Conservation (phyloP, 106 monocot species). For the Posidonia australis region DNA sequence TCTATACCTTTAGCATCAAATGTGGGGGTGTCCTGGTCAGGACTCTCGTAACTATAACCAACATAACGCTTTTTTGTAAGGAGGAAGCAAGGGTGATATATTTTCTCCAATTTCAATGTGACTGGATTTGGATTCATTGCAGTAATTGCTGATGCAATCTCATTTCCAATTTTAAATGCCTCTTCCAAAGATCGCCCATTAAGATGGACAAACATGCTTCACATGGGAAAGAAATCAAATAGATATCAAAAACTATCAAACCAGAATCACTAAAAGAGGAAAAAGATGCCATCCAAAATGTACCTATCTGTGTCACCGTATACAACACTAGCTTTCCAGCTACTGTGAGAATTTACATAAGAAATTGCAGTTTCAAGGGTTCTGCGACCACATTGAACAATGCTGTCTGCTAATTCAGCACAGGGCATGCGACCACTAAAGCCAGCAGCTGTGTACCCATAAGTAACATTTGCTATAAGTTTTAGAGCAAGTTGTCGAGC, state of each 20-base stretch:
- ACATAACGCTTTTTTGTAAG: slow-evolving; percentile 99
- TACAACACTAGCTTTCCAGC: slow-evolving; percentile 82
- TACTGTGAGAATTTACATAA: slow-evolving; percentile 61
- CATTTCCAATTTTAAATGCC: slow-evolving; percentile 88
- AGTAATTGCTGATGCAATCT: slow-evolving; percentile 78
- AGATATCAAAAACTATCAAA: not conserved
- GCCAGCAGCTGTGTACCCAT: slow-evolving; percentile 98
- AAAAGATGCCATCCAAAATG: not conserved
- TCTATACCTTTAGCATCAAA: slow-evolving; percentile 99
- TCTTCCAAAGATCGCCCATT: slow-evolving; percentile 63
- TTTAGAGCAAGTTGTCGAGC: slow-evolving; percentile 95
- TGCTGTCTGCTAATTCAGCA: slow-evolving; percentile 97
- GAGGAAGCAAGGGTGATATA: slow-evolving; percentile 86
- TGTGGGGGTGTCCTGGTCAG: slow-evolving; percentile 47
- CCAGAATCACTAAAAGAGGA: not conserved
- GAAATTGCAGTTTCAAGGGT: slow-evolving; percentile 88
- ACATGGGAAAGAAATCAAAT: not conserved
- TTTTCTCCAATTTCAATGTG: slow-evolving; percentile 81
- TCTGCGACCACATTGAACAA: slow-evolving; percentile 91
- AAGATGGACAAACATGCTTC: slow-evolving; percentile 92
- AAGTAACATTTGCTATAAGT: slow-evolving; percentile 94
- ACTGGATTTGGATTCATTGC: slow-evolving; percentile 90
- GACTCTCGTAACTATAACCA: slow-evolving; percentile 84
- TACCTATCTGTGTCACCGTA: slow-evolving; percentile 99
- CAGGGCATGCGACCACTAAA: slow-evolving; percentile 99